Conservation (phyloP, 2,329 filamentous ascomycete genomes). For the Sporothrix brunneoviolacea region DNA sequence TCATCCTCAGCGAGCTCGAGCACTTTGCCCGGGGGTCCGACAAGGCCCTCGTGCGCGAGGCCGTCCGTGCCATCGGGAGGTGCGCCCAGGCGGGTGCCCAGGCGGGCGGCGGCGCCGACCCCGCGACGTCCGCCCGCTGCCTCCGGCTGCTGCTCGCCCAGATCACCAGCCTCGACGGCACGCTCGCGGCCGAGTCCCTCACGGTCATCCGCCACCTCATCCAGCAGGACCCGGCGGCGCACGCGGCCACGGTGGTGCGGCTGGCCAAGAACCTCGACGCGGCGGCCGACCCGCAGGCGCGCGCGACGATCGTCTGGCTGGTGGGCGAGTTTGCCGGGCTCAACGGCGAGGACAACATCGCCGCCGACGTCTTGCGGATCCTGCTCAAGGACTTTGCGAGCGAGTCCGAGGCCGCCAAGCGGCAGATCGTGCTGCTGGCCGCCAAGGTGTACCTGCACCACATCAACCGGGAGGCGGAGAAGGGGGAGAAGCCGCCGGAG, state of each 20-base stretch:
- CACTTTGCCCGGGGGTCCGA: slow-evolving; percentile 77
- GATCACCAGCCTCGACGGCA: slow-evolving; percentile 81
- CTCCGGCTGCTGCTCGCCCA: slow-evolving; percentile 77
- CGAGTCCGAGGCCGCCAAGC: slow-evolving; percentile 79
- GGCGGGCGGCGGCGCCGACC: not conserved
- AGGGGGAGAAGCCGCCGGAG: not conserved
- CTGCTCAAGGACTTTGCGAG: slow-evolving; percentile 70
- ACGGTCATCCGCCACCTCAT: slow-evolving; percentile 95
- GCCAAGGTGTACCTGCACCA: slow-evolving; percentile 96
- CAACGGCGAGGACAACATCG: slow-evolving; percentile 79
- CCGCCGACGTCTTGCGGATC: slow-evolving; percentile 84
- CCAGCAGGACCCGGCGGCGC: slow-evolving; percentile 76
- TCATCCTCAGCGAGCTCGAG: slow-evolving; percentile 87
- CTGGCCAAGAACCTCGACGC: slow-evolving; percentile 88
- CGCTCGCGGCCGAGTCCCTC: slow-evolving; percentile 82
- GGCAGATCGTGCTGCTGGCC: slow-evolving; percentile 84
- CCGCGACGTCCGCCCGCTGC: slow-evolving; percentile 65
- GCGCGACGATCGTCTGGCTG: slow-evolving; percentile 94
- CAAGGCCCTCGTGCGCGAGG: slow-evolving; percentile 74
- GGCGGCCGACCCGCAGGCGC: slow-evolving; percentile 76
- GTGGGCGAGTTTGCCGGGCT: slow-evolving; percentile 87
- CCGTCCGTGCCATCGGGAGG: slow-evolving; percentile 85
- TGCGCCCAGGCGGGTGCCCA: slow-evolving; percentile 72
- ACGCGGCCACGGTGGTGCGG: slow-evolving; percentile 78
- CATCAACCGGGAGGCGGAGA: slow-evolving; percentile 50